Percentiles rank a stretch among this genome's conserved stretches.
Evolutionary conservation across 768 basidiomycete genomes (phyloP).

Genomic region (Podaxis rugospora): DNA sequence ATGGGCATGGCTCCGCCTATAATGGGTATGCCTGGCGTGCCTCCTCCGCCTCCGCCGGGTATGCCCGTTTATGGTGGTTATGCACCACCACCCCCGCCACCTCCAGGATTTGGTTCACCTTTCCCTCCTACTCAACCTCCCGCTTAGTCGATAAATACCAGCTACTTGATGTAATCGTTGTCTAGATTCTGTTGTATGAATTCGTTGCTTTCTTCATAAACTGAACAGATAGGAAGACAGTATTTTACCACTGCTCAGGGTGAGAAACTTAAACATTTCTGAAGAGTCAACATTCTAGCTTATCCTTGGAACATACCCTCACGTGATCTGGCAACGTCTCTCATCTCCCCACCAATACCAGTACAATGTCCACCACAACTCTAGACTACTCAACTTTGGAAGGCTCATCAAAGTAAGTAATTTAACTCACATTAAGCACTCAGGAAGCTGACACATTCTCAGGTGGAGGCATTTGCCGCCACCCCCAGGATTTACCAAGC

Average conservation of each 20-base stretch:
- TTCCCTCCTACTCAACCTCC: constrained; percentile 32
- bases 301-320: not conserved
- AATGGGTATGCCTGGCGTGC: constrained; percentile 26
- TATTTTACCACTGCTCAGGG: too few relatives aligned
- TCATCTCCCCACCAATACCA: not conserved
- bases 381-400: constrained; percentile 15
- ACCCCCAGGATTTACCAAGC: constrained; percentile 63
- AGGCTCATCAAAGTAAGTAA: constrained; percentile 10
- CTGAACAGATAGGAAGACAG: not conserved
- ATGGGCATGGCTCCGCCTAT: constrained; percentile 35
- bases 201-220: not conserved
- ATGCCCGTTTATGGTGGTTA: constrained; percentile 24
- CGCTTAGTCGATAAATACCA: constrained; percentile 19
- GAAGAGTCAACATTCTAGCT: too few relatives aligned
- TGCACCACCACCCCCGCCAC: constrained; percentile 50
- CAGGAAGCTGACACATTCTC: not conserved
- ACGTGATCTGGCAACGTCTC: not conserved
- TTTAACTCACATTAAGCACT: not conserved
- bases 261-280: not conserved
- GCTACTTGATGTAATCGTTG: not conserved
- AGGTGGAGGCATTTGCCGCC: constrained; percentile 65
- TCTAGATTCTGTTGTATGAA: constrained; percentile 3
- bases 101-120: constrained; percentile 52
- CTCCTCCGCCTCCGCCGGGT: constrained; percentile 24
- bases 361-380: constrained; percentile 2